Base-by-base conservation (phyloP, 2,329 filamentous ascomycete species). In the Camillea tinctor region DNA sequence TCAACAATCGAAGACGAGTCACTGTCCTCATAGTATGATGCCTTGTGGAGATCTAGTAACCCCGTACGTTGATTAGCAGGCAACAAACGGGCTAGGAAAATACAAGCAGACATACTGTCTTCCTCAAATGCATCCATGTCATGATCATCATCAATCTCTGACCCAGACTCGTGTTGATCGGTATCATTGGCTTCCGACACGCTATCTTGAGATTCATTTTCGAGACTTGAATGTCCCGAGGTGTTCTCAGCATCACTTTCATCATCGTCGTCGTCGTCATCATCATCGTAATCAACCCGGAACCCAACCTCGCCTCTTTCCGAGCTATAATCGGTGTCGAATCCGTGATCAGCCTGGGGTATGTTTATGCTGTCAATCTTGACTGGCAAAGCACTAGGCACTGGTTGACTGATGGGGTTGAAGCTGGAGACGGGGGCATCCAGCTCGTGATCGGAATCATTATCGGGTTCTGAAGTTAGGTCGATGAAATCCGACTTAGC, bases 31-130 rank as follows among this genome's bases (percentile, higher is more conserved):
- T 61, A 60, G 23, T 64, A 62, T 15, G 52, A 56, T 22, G 54
- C 40, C 15, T 57, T 56, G 6, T 60, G 44, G 13, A 44, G n/a
- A 30, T 20, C 54, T 61, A 52, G 30, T 19, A 48, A 50, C 8
- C 15, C 9, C 22, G 13, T 50, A 49, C 40, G 9, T 53, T 52
- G 13, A 49, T 56, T 50, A 59, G 54, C 19, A 15, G 4, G 23
- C 15, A n/a, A 44, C 36, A 44, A 15, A 44, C 17, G 36, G 5
- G 36, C 17, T 3, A 17, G 20, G 50, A 50, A 6, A 36, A 22
- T 50, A 50, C 11, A 48, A 11, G 36, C 23, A 1, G 8, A 57
- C 63, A 58, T 56, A 69, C 68, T 58, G 8, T 66, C 59, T 30
- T 61, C 58, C 1, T 60, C 61, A 50, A 58, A 59, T n/a, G 54